Evolutionary conservation across 441 rosid species (phyloP).

Genomic region (Euphorbia corollata): DNA sequence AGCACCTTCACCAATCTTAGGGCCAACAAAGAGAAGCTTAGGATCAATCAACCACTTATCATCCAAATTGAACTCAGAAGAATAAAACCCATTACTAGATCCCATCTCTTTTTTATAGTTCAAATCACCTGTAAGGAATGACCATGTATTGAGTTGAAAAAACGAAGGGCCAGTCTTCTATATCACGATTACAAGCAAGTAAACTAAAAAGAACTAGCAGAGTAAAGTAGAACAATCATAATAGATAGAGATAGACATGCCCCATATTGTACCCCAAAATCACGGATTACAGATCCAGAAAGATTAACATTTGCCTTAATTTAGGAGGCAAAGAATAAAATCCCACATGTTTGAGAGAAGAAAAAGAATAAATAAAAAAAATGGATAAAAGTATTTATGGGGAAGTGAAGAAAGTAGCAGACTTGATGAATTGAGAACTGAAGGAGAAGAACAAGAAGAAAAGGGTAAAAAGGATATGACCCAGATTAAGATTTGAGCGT

Average conservation of each 20-base stretch:
- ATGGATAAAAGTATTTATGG: background rate
- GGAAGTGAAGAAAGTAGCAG: slow-evolving; percentile 4
- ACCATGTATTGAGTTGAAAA: slow-evolving; percentile 26
- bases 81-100: slow-evolving; percentile 62
- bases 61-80: slow-evolving; percentile 63
- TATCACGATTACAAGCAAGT: slow-evolving; percentile 18
- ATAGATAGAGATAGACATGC: slow-evolving; percentile 5
- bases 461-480: slow-evolving; percentile 23
- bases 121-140: slow-evolving; percentile 2
- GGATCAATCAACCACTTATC: slow-evolving; percentile 80
- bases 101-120: slow-evolving; percentile 41
- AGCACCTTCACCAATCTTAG: slow-evolving; percentile 96
- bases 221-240: slow-evolving; percentile 20
- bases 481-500: slow-evolving; percentile 22
- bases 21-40: slow-evolving; percentile 83
- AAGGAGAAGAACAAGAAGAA: slow-evolving; percentile 13
- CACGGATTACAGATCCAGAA: slow-evolving; percentile 33
- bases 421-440: slow-evolving; percentile 13
- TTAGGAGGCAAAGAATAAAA: slow-evolving; percentile 35
- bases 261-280: slow-evolving; percentile 23
- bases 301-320: slow-evolving; percentile 29
- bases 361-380: slow-evolving; percentile 11
- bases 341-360: slow-evolving; percentile 32
- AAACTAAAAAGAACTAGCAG: background rate
- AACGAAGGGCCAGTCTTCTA: slow-evolving; percentile 4